phyloP scores from a whole-genome alignment of 2,329 filamentous ascomycete genomes.

The Metarhizium robertsii region DNA sequence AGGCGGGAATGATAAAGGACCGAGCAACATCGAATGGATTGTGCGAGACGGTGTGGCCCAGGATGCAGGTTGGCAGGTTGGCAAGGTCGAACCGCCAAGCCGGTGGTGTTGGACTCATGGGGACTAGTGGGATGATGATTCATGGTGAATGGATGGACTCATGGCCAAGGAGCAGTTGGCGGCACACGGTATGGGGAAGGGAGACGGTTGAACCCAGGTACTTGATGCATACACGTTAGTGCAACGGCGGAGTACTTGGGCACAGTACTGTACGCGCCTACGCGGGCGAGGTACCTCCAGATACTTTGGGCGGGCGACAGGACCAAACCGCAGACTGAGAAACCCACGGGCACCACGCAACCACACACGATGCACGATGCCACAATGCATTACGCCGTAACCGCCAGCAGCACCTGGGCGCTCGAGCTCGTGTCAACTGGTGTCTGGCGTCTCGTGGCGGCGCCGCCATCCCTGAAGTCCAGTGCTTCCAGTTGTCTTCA shows the following conservation, averaged over 20 bases:
- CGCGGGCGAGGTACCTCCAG: too few species aligned
- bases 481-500: background rate
- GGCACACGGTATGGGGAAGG: background rate
- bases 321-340: too few species aligned
- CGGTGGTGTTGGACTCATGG: background rate
- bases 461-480: background rate
- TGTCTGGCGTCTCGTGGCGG: background rate
- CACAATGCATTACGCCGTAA: background rate
- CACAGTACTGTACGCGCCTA: too few species aligned
- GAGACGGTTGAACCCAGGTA: too few species aligned
- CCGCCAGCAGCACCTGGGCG: background rate
- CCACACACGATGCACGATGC: too few species aligned
- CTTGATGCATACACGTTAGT: too few species aligned
- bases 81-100: background rate
- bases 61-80: too few species aligned
- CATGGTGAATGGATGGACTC: background rate
- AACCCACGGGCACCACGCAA: too few species aligned
- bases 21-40: background rate
- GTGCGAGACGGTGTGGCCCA: too few species aligned
- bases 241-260: too few species aligned
- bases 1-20: constrained; percentile 1
- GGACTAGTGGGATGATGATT: background rate
- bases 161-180: background rate
- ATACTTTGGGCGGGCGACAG: too few species aligned
- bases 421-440: background rate